Base-by-base conservation (phyloP, 768 basidiomycete genomes). In the Amanita pseudoporphyria region DNA sequence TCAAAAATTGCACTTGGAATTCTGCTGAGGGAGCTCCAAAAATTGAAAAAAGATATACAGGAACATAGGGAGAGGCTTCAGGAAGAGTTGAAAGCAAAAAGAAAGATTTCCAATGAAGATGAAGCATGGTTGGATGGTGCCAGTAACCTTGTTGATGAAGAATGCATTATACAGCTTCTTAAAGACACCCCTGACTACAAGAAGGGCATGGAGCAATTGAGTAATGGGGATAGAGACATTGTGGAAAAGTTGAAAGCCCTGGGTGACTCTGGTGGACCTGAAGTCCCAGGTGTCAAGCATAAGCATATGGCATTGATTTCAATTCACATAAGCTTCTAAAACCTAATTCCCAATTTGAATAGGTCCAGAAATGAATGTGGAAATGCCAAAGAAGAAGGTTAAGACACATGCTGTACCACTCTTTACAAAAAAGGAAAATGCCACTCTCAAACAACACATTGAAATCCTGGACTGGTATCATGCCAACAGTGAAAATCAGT, bases 391-490 rank as follows among this genome's bases (percentile, higher is more conserved):
- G 40, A 41, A 41, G 42, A 43, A 43, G 30, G 42, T 9, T 3
- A 43, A 43, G 42, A 26, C 42, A 22, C 26, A 21, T 16, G 24
- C 39, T 9, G 16, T 19, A 24, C 39, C 39, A 7, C 6, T 30
- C 26, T 12, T n/a, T n/a, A 37, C 35, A 9, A 37, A 37, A 37
- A 37, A 64, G 24, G 61, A 65, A 45, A 64, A 66, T 59, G 63
- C 66, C 1, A 69, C 62, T 9, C 32, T 69, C 1, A 52, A 13
- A 3, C 68, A 71, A 42, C 30, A 52, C 1, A 69, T 71, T 39
- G 56, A 69, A 46, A 62, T 70, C 36, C 57, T 71, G 0, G 54
- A 71, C 32, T 71, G 67, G 68, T 45, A 64, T 43, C 58, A 68
- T 35, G 26, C 28, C 1, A 65, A 71, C 46, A 58, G 64, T 2